These are phyloP conservation scores for Piper longum DNA, from an alignment of 164 flowering plant genomes.

Conservation along the genomic window DNA sequence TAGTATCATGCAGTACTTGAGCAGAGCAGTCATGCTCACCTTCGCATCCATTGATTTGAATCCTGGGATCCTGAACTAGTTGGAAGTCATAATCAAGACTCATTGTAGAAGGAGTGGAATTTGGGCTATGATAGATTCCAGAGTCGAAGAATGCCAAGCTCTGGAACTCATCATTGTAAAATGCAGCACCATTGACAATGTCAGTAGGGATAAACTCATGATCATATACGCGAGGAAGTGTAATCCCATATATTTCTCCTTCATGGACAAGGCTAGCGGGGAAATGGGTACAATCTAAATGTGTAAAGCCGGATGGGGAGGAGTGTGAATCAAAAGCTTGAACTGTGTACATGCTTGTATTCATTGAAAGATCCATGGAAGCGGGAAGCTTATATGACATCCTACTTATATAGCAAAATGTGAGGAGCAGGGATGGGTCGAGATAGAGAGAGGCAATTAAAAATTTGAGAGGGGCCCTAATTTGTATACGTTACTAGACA, in stretches of 20 bases:
- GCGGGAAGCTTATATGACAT: not conserved
- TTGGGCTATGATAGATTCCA: not conserved
- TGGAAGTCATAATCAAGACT: slow-evolving; percentile 2
- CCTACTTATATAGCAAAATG: not conserved
- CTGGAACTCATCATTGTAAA: slow-evolving; percentile 1
- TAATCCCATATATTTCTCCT: slow-evolving; percentile 1
- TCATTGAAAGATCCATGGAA: not conserved
- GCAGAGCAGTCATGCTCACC: not conserved
- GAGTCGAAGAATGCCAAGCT: not conserved
- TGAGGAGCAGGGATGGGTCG: not conserved
- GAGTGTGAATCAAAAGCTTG: not conserved
- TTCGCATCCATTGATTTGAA: not conserved
- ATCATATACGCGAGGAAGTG: not conserved
- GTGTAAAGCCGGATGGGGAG: not conserved
- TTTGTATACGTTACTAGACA: too few relatives aligned
- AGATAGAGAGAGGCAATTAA: not conserved
- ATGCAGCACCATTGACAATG: not conserved
- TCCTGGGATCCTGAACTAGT: slow-evolving; percentile 1
- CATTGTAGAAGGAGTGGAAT: not conserved
- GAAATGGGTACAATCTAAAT: not conserved
- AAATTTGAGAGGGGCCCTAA: not conserved
- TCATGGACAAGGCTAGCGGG: slow-evolving; percentile 1
- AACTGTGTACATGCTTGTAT: not conserved
- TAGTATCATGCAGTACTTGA: not conserved
- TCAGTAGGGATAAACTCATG: slow-evolving; percentile 1